Percentiles rank a stretch among this genome's conserved stretches.
These are phyloP conservation scores for Borealophlyctis nickersoniae DNA, from an alignment of 192 early-diverging fungal species.

Conservation along the genomic window DNA sequence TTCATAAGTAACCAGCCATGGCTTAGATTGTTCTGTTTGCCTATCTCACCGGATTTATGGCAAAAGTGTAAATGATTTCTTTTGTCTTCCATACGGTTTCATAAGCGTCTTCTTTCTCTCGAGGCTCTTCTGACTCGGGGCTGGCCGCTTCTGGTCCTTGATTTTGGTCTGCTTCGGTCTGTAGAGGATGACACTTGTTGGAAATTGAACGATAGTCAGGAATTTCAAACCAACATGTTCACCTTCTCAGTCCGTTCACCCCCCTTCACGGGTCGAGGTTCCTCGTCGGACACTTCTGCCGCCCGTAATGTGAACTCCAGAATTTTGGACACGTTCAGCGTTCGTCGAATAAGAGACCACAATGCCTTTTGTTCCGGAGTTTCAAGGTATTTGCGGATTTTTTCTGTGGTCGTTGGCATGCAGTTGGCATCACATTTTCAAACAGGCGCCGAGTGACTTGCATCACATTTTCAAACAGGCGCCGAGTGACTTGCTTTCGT, in stretches of 20 bases:
- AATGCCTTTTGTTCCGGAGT: constrained; percentile 24
- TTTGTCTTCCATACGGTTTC: constrained; percentile 32
- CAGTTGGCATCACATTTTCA: background rate
- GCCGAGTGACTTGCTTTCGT: no score
- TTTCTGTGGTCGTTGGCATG: constrained; percentile 4
- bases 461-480: background rate
- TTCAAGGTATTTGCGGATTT: constrained; percentile 32
- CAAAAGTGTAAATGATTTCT: constrained; percentile 44
- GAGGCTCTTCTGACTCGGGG: no score
- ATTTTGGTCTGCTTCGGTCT: no score
- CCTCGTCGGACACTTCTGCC: constrained; percentile 1
- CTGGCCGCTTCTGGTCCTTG: no score
- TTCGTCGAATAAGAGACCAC: constrained; percentile 32
- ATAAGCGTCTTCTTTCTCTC: constrained; percentile 15
- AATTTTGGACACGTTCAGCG: constrained; percentile 32
- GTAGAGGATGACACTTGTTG: no score
- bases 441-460: constrained; percentile 3
- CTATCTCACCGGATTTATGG: constrained; percentile 36
- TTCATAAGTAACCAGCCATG: no score
- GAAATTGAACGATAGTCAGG: no score
- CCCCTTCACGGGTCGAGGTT: no score
- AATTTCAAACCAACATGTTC: no score
- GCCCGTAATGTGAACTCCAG: constrained; percentile 18
- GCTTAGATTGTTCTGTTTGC: no score
- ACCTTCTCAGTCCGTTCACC: no score